phyloP scores from a whole-genome alignment of 495 filamentous ascomycete species.

The Letharia lupina region DNA sequence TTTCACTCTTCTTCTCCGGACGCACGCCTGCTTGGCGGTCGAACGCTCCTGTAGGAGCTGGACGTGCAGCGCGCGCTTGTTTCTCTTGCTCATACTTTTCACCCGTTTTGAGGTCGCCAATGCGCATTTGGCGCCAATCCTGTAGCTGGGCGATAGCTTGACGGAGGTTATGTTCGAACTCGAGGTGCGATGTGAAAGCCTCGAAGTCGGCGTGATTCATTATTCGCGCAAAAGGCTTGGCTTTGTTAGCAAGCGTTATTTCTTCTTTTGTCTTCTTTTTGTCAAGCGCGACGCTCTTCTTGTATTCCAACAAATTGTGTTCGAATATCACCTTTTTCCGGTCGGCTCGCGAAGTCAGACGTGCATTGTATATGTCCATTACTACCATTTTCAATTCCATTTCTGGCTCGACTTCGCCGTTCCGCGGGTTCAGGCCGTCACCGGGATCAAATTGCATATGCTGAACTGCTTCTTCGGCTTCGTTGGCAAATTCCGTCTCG shows the following conservation, averaged over 20 bases:
- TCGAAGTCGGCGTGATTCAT: slow-evolving; percentile 93
- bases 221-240: slow-evolving; percentile 92
- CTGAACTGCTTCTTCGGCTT: slow-evolving; percentile 96
- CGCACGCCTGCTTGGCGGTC: slow-evolving; percentile 63
- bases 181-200: slow-evolving; percentile 67
- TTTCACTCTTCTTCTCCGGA: slow-evolving; percentile 37
- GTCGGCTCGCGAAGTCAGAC: slow-evolving; percentile 84
- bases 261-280: slow-evolving; percentile 97
- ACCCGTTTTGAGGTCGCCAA: slow-evolving; percentile 73
- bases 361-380: slow-evolving; percentile 96
- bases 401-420: slow-evolving; percentile 81
- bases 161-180: slow-evolving; percentile 84
- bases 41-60: slow-evolving; percentile 64
- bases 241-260: slow-evolving; percentile 77
- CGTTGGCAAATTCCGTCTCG: slow-evolving; percentile 95
- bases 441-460: slow-evolving; percentile 97
- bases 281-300: slow-evolving; percentile 75
- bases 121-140: slow-evolving; percentile 81
- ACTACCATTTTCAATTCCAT: slow-evolving; percentile 96
- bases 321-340: slow-evolving; percentile 96
- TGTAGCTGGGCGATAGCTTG: slow-evolving; percentile 86
- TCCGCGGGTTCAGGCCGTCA: slow-evolving; percentile 75
- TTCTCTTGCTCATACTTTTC: slow-evolving; percentile 97
- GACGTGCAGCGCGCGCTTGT: slow-evolving; percentile 58
- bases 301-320: slow-evolving; percentile 84